Base-by-base conservation (phyloP, 306 rosid genomes). In the Medicago arabica region DNA sequence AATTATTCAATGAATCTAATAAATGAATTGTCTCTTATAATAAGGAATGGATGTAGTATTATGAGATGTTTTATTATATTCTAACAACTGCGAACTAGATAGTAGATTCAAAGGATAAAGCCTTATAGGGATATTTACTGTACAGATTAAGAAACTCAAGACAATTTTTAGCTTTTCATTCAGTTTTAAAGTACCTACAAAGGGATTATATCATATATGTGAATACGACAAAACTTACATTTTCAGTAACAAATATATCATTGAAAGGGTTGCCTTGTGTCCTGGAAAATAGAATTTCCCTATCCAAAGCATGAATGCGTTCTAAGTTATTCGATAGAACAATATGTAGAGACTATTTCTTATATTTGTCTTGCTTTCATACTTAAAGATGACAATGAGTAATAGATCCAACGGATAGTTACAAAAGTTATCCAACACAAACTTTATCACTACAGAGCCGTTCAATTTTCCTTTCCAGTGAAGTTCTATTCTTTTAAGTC, bases 231-330 rank as follows among this genome's bases (percentile, higher is more conserved):
- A 19, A n/a, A 57, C 28, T 57, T 21, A 57, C 63, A 21, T 21
- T 54, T 54, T 57, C 15, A 57, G 63, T 21, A 57, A 57, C 36
- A 21, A 58, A 25, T 58, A 25, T 58, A 23, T 11, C 34, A 21
- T 64, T 15, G 18, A 28, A 51, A 60, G 65, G 76, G 50, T 60
- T 78, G 62, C 43, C 19, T 36, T 19, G 43, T 38, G 19, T 23
- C 77, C 43, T 59, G 47, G 50, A 21, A 78, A 36, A 78, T 71
- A 49, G 63, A 47, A 38, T 43, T 55, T 47, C 49, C 50, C 60
- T 38, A 23, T 78, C 55, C 76, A 36, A 49, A 59, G 71, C 71
- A 28, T 69, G 55, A 78, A 59, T 21, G 46, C 55, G 39, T 38
- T 28, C 51, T 50, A 64, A 65, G 65, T 75, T 64, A 49, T 75